Percentiles rank a stretch among this genome's conserved stretches.
These are phyloP conservation scores for Trematosphaeria pertusa DNA, from an alignment of 2,329 filamentous ascomycete genomes.

Conservation along the genomic window DNA sequence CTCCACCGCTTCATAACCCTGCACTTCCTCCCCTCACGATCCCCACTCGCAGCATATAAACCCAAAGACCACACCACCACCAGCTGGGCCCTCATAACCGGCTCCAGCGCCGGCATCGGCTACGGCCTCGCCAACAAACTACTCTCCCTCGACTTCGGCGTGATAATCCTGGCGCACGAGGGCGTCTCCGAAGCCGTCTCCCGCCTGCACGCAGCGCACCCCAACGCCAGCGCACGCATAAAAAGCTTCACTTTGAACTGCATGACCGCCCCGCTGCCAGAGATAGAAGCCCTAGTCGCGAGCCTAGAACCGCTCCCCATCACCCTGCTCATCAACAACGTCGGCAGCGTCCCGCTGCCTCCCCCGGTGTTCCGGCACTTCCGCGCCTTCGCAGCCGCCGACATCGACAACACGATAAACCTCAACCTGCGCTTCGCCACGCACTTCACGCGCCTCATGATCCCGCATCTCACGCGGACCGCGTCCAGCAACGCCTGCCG, in stretches of 20 bases:
- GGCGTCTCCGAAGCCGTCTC: slow-evolving; percentile 2
- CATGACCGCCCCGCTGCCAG: slow-evolving; percentile 1
- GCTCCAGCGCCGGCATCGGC: slow-evolving; percentile 13
- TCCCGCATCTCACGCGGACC: slow-evolving; percentile 2
- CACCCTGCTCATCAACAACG: slow-evolving; percentile 13
- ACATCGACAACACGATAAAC: slow-evolving; percentile 10
- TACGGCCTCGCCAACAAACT: slow-evolving; percentile 6
- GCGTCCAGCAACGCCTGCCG: slow-evolving; percentile 5
- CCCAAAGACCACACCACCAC: neutral
- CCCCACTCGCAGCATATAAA: slow-evolving; percentile 4
- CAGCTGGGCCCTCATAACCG: slow-evolving; percentile 10
- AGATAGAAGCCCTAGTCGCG: slow-evolving; percentile 4
- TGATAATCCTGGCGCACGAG: slow-evolving; percentile 12
- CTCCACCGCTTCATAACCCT: slow-evolving; percentile 3
- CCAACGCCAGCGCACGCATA: slow-evolving; percentile 4
- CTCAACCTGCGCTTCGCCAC: slow-evolving; percentile 11
- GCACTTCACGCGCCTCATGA: slow-evolving; percentile 7
- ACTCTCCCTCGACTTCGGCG: slow-evolving; percentile 10
- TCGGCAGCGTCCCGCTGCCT: slow-evolving; percentile 4
- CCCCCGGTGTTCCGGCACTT: slow-evolving; percentile 3
- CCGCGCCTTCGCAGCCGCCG: neutral
- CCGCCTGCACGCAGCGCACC: neutral
- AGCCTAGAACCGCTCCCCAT: neutral
- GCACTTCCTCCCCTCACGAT: neutral
- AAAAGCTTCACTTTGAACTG: slow-evolving; percentile 8